Evolutionary conservation across 306 rosid genomes (phyloP), one percentile per base, ranked within the genome.

Genomic region (Cucumis melo): DNA sequence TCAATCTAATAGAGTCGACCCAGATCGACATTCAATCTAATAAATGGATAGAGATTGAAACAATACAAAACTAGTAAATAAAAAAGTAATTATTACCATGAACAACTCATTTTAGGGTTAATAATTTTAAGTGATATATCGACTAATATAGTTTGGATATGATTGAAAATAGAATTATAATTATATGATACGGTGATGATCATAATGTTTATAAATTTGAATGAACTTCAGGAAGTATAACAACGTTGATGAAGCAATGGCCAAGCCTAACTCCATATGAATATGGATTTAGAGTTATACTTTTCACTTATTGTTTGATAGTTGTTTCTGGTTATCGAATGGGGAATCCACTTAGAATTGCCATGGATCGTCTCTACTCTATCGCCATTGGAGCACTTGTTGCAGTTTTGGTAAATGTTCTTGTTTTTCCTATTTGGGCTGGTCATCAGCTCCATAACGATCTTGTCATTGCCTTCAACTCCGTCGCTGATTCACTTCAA

Each of bases 401-500:
- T 46, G 89, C 97, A 32, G 91, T 89, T 2, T 56, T 84, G 1
- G 97, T 91, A 6, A 91, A 88, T 75, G 82, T 91, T 20, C 50
- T 83, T 34, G 82, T 89, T 67, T 87, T 41, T 41, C 97, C 94
- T 15, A 89, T 86, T 0, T 91, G 97, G 97, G 97, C 94, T 32
- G 94, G 97, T 12, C 89, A 89, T 59, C 87, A 85, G 56, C 82
- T 91, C 1, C 94, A 89, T 34, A 79, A 72, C 44, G 86, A 91
- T 55, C 81, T 91, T 0, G 92, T 89, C 20, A 62, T 65, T 0
- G 82, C 63, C 80, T 89, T 91, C 73, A 2, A 85, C 76, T 84
- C 90, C 0, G 83, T 91, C 39, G 92, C 97, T 1, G 91, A 87
- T 79, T 86, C 94, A 15, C 92, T 91, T 51, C 84, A 91, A 83